Base-by-base conservation (phyloP, 306 rosid species). In the Inga laurina region DNA sequence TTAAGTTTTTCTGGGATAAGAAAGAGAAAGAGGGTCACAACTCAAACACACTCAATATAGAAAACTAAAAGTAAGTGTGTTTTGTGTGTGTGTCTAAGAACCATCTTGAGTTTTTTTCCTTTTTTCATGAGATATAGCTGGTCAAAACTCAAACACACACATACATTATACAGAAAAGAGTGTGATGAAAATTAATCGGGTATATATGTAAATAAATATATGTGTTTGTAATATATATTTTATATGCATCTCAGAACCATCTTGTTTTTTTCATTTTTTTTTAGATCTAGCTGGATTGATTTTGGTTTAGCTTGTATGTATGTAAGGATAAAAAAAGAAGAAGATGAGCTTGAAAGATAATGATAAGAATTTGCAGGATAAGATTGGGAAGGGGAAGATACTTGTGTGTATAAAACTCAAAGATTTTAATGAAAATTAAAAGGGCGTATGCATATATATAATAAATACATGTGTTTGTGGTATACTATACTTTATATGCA, bases 1-100 rank as follows among this genome's bases (percentile, higher is more conserved):
- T 0, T 8, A 0, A 54, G 24, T 54, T 57, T 61, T 15, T 30
- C 30, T 30, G 35, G 52, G 51, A 22, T 54, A 51, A 75, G 72
- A 77, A 61, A 81, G 76, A 75, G 52, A 75, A 52, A 49, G 22
- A 37, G 69, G 0, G 44, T 34, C 49, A 70, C 57, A 84, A 68
- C 22, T 44, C 76, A 72, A 68, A 67, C 14, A 18, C 34, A 71
- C 39, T 48, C 44, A 51, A 37, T n/a, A 21, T 34, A n/a, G 35
- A 51, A 75, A 67, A 49, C n/a, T 10, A 70, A 39, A 70, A 66
- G 64, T 2, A 14, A 49, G 49, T 45, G 3, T 9, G 49, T 45
- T 45, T 45, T 49, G 54, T 14, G 4, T 51, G n/a, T 16, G 57
- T 16, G n/a, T 51, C 57, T 16, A 6, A 15, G 21, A 51, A 51